These are phyloP conservation scores for Leptographium procerum DNA, from an alignment of 2,329 filamentous ascomycete species.

Conservation along the genomic window DNA sequence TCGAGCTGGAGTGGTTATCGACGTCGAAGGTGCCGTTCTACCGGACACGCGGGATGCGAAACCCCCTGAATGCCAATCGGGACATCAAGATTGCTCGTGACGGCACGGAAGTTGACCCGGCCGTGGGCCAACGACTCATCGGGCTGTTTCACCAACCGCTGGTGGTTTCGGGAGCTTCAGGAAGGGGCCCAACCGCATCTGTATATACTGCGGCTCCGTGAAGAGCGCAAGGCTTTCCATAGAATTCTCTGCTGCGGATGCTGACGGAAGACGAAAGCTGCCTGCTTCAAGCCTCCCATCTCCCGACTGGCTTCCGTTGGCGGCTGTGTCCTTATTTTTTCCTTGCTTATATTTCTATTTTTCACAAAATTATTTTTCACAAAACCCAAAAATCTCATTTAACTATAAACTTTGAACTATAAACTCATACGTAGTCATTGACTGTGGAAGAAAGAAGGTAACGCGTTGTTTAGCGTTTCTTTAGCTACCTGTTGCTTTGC, in stretches of 20 bases:
- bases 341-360: not conserved
- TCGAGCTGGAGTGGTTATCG: constrained; percentile 82
- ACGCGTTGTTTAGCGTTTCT: not conserved
- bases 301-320: not conserved
- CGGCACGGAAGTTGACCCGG: constrained; percentile 83
- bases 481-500: no score
- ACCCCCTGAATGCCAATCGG: constrained; percentile 89
- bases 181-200: not conserved
- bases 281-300: not conserved
- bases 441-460: not conserved
- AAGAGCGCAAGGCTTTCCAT: no score
- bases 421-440: not conserved
- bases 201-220: not conserved
- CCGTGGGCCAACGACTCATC: constrained; percentile 63
- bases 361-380: not conserved
- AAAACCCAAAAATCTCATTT: no score
- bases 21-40: constrained; percentile 79
- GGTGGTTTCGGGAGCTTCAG: not conserved
- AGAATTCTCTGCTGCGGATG: not conserved
- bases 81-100: constrained; percentile 95
- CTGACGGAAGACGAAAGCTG: not conserved
- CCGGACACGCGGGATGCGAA: constrained; percentile 72
- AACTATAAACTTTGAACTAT: not conserved
- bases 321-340: not conserved
- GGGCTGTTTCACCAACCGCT: constrained; percentile 56